phyloP scores from a whole-genome alignment of 2,329 filamentous ascomycete genomes.

The Diaporthe citrichinensis region DNA sequence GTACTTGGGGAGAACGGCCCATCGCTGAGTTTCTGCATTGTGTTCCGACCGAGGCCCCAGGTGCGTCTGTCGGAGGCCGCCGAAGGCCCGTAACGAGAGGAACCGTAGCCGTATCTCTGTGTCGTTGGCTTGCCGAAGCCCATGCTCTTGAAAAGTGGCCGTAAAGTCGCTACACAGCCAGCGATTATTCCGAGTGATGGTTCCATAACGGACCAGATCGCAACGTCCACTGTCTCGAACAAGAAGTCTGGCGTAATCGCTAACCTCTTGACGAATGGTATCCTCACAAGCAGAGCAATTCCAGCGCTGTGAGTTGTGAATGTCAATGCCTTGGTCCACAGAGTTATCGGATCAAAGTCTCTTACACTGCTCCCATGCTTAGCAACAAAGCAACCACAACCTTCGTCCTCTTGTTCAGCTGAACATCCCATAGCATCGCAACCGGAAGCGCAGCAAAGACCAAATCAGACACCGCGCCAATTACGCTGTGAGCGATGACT shows the following conservation, averaged over 20 bases:
- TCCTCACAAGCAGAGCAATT: constrained; percentile 55
- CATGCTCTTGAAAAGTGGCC: constrained; percentile 45
- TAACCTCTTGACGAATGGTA: constrained; percentile 50
- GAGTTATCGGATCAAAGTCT: not conserved
- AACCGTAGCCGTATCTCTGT: constrained; percentile 24
- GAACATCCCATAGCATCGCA: constrained; percentile 64
- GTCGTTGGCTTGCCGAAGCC: constrained; percentile 16
- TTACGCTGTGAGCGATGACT: constrained; percentile 61
- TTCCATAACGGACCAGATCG: constrained; percentile 57
- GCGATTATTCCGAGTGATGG: constrained; percentile 55
- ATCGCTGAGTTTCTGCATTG: constrained; percentile 20
- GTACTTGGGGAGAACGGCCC: constrained; percentile 5
- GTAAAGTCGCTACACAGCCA: constrained; percentile 49
- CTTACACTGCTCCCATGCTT: constrained; percentile 65
- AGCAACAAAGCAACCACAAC: constrained; percentile 61
- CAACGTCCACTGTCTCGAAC: constrained; percentile 53
- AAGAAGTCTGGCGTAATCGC: constrained; percentile 49
- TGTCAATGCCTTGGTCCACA: constrained; percentile 10
- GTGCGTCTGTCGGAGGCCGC: not conserved
- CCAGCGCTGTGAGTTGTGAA: constrained; percentile 50
- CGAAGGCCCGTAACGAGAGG: constrained; percentile 10
- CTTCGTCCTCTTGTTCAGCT: constrained; percentile 63
- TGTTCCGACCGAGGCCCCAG: not conserved
- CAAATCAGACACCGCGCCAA: constrained; percentile 63
- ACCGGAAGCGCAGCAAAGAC: constrained; percentile 64